Percentiles rank a stretch among this genome's conserved stretches.
These are phyloP conservation scores for Saraca asoca DNA, from an alignment of 331 rosid species.

Conservation along the genomic window DNA sequence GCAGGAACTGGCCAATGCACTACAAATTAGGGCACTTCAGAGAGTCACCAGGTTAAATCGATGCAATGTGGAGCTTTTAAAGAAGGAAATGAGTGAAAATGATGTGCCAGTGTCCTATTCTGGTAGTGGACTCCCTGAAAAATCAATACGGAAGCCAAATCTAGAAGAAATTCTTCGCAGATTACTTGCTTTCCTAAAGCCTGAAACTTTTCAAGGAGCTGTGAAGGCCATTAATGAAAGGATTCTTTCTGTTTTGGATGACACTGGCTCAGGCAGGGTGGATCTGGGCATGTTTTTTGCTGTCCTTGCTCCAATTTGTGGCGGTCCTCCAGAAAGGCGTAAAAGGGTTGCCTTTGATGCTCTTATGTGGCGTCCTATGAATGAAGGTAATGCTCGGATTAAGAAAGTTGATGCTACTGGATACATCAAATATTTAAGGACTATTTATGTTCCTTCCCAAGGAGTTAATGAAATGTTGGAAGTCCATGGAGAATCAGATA, in stretches of 20 bases:
- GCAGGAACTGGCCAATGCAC: conserved; percentile 47
- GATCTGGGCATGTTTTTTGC: conserved; percentile 60
- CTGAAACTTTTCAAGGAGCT: conserved; percentile 64
- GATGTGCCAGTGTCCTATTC: conserved; percentile 60
- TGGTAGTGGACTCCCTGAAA: conserved; percentile 52
- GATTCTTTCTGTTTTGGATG: conserved; percentile 61
- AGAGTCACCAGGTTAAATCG: conserved; percentile 54
- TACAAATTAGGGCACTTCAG: conserved; percentile 58
- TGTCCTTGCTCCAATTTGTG: conserved; percentile 60
- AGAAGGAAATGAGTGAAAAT: conserved; percentile 59
- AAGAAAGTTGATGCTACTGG: conserved; percentile 44
- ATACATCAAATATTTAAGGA: conserved; percentile 56
- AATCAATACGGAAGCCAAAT: conserved; percentile 57
- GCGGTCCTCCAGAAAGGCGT: conserved; percentile 58
- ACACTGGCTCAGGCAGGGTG: conserved; percentile 52
- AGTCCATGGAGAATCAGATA: conserved; percentile 50
- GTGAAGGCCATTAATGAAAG: conserved; percentile 63
- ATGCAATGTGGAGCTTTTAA: conserved; percentile 57
- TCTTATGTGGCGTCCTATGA: conserved; percentile 65
- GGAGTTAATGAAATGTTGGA: conserved; percentile 59
- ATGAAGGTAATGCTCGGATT: conserved; percentile 51
- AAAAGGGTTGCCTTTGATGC: conserved; percentile 60
- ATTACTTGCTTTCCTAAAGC: conserved; percentile 52
- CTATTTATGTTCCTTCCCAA: conserved; percentile 51
- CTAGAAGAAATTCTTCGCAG: conserved; percentile 56